A percentile compares a stretch with the other conserved stretches of the same genome.
Evolutionary conservation across 2,329 filamentous ascomycete species (phyloP).

Genomic region (Sordariomycetes sp.): DNA sequence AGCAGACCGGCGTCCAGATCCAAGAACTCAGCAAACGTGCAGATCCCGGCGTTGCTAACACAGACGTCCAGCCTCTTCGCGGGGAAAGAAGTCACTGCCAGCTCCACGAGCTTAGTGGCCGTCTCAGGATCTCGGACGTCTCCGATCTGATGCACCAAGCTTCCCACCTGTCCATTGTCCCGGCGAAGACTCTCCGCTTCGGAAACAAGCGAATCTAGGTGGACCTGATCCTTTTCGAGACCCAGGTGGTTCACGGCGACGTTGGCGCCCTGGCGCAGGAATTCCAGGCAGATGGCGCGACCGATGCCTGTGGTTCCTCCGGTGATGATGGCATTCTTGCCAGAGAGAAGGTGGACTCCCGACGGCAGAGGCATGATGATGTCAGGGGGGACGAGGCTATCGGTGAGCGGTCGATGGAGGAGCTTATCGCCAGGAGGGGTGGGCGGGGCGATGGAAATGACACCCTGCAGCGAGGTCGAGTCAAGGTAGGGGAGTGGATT

Average conservation of each 20-base stretch:
- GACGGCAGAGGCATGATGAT: constrained; percentile 1
- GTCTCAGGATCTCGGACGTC: constrained; percentile 71
- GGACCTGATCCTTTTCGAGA: constrained; percentile 37
- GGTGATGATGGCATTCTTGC: constrained; percentile 78
- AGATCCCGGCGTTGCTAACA: constrained; percentile 83
- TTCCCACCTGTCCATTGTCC: constrained; percentile 34
- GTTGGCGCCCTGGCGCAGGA: constrained; percentile 65
- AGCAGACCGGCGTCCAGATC: constrained; percentile 64
- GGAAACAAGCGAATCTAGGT: constrained; percentile 43
- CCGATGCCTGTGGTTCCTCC: constrained; percentile 83
- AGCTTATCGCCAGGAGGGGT: too few relatives aligned
- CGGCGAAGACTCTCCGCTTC: constrained; percentile 38
- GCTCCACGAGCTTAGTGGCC: constrained; percentile 55
- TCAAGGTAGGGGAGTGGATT: too few relatives aligned
- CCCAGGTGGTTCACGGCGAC: constrained; percentile 77
- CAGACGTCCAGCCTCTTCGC: constrained; percentile 60
- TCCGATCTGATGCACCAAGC: constrained; percentile 60
- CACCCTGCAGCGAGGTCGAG: too few relatives aligned
- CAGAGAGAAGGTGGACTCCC: constrained; percentile 19
- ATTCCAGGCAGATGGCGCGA: constrained; percentile 73
- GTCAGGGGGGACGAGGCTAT: too few relatives aligned
- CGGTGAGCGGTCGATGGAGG: too few relatives aligned
- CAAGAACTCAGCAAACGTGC: constrained; percentile 80
- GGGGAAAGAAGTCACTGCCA: constrained; percentile 45
- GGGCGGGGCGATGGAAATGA: too few relatives aligned